These are phyloP conservation scores for Pulveroboletus ravenelii DNA, from an alignment of 768 basidiomycete species.

Conservation along the genomic window DNA sequence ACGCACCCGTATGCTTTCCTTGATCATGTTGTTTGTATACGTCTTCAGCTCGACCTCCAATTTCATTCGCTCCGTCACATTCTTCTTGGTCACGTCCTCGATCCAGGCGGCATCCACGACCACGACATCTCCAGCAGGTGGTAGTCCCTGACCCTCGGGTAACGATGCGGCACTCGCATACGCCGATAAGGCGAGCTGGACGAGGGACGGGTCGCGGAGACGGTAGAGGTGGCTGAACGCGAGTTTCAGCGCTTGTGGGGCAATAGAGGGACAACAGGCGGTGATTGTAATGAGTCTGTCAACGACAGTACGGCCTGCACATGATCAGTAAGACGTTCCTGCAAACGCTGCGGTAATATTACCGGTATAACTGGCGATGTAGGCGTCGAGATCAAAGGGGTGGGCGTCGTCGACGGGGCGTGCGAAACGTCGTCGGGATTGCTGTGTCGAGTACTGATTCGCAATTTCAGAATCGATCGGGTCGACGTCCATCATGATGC, in stretches of 20 bases:
- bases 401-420: slow-evolving; percentile 69
- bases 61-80: slow-evolving; percentile 70
- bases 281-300: slow-evolving; percentile 71
- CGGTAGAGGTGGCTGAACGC: slow-evolving; percentile 60
- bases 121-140: slow-evolving; percentile 44
- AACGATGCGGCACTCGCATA: slow-evolving; percentile 46
- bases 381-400: slow-evolving; percentile 83
- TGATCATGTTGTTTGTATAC: slow-evolving; percentile 95
- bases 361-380: slow-evolving; percentile 77
- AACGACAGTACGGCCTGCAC: slow-evolving; percentile 68
- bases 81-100: slow-evolving; percentile 61
- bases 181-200: slow-evolving; percentile 44
- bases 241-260: slow-evolving; percentile 65
- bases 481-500: slow-evolving; percentile 29
- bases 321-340: not conserved
- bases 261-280: slow-evolving; percentile 58
- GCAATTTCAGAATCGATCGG: slow-evolving; percentile 24
- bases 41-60: slow-evolving; percentile 93
- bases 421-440: slow-evolving; percentile 21
- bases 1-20: slow-evolving; percentile 91
- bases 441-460: slow-evolving; percentile 8
- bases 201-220: slow-evolving; percentile 64
- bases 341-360: not conserved
- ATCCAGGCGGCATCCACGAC: slow-evolving; percentile 66
- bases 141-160: slow-evolving; percentile 36